These are phyloP conservation scores for Seiridium unicorne DNA, from an alignment of 2,329 filamentous ascomycete species.

Conservation along the genomic window DNA sequence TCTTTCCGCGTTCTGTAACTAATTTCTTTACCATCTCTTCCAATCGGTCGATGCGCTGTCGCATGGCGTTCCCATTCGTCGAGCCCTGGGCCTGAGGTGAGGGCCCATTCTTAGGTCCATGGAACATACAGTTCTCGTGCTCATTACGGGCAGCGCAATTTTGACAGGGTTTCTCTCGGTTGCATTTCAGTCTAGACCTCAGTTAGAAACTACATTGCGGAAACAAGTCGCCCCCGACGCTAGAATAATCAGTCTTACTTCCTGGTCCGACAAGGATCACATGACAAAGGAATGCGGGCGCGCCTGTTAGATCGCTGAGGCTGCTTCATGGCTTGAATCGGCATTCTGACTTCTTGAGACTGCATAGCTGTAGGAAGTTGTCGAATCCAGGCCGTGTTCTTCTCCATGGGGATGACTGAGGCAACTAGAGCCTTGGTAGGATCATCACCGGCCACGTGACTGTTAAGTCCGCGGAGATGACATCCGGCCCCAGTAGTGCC, in stretches of 20 bases:
- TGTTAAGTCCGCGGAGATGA: neutral
- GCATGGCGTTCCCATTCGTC: conserved; percentile 14
- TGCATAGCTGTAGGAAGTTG: neutral
- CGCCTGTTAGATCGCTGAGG: conserved; percentile 9
- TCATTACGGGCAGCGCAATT: conserved; percentile 22
- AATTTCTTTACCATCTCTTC: conserved; percentile 18
- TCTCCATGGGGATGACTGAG: neutral
- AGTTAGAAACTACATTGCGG: neutral
- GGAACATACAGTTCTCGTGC: conserved; percentile 19
- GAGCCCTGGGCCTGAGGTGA: neutral
- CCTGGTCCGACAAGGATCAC: conserved; percentile 19
- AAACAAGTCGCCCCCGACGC: no score
- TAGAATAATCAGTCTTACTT: conserved; percentile 10
- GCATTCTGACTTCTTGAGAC: conserved; percentile 6
- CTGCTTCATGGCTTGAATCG: neutral
- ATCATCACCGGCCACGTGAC: neutral
- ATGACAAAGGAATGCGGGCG: conserved; percentile 17
- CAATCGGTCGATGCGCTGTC: conserved; percentile 18
- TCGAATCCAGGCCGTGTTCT: neutral
- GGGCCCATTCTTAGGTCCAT: conserved; percentile 13
- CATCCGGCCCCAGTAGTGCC: neutral
- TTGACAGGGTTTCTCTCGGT: conserved; percentile 25
- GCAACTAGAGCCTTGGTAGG: neutral
- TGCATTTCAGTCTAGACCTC: conserved; percentile 22
- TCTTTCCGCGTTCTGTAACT: conserved; percentile 12